A percentile compares a stretch with the other conserved stretches of the same genome.
phyloP scores from a whole-genome alignment of 306 rosid genomes.

The Cicer judaicum region DNA sequence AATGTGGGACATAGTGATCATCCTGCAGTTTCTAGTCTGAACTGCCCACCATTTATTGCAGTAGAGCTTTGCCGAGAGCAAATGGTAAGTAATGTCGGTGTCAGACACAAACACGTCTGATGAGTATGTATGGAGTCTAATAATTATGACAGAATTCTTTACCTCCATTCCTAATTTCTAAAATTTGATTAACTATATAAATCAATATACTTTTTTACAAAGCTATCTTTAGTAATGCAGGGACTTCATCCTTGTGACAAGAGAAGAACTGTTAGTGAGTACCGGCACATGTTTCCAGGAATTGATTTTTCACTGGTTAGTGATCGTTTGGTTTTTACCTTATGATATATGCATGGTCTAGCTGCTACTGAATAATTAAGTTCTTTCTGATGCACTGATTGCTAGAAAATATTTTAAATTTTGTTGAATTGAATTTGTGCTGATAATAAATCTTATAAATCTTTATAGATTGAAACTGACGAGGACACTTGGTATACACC shows the following conservation, averaged over 20 bases:
- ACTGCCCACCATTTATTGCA: slow-evolving; percentile 79
- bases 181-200: slow-evolving; percentile 4
- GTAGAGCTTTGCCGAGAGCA: slow-evolving; percentile 89
- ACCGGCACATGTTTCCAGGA: slow-evolving; percentile 77
- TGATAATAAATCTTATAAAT: slow-evolving; percentile 16
- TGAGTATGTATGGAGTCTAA: too few relatives aligned
- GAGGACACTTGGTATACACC: slow-evolving; percentile 77
- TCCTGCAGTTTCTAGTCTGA: slow-evolving; percentile 66
- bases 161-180: slow-evolving; percentile 14
- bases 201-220: slow-evolving; percentile 13
- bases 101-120: too few relatives aligned
- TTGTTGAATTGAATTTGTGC: slow-evolving; percentile 27
- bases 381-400: slow-evolving; percentile 35
- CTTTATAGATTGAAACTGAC: slow-evolving; percentile 63
- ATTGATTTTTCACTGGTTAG: slow-evolving; percentile 79
- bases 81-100: slow-evolving; percentile 43
- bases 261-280: slow-evolving; percentile 76
- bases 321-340: slow-evolving; percentile 9
- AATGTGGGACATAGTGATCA: slow-evolving; percentile 72
- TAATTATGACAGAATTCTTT: neutral
- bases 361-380: neutral
- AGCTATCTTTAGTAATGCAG: slow-evolving; percentile 51
- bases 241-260: slow-evolving; percentile 87
- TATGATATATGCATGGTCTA: slow-evolving; percentile 9
- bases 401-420: slow-evolving; percentile 21